Evolutionary conservation across 169 alveolate species (phyloP).

Genomic region (Blepharisma undulans): DNA sequence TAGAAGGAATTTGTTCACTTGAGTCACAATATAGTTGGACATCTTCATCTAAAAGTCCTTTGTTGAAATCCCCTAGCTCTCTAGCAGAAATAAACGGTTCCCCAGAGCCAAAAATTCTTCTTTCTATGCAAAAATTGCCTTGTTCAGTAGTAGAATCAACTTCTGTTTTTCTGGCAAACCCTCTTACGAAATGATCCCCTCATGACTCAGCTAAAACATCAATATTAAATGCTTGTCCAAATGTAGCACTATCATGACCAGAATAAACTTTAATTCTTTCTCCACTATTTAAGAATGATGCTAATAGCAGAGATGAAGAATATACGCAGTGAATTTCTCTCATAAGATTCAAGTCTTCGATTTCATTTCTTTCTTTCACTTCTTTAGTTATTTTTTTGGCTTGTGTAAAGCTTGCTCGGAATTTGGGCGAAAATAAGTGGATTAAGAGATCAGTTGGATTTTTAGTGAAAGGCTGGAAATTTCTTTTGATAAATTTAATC

Average conservation of each 20-base stretch:
- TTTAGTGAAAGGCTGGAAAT: not conserved
- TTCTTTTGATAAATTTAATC: not conserved
- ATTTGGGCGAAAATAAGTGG: not conserved
- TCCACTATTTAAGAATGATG: not conserved
- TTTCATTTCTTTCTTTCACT: not conserved
- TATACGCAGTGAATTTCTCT: not conserved
- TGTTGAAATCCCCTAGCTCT: not conserved
- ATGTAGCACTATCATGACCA: not conserved
- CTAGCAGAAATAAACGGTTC: not conserved
- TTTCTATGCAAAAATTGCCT: not conserved
- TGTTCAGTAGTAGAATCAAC: not conserved
- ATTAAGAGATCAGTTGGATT: not conserved
- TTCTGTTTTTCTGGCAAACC: not conserved
- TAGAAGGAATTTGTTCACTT: conserved; percentile 7
- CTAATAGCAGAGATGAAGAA: not conserved
- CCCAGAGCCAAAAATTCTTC: not conserved
- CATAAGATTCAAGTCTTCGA: not conserved
- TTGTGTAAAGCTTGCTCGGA: not conserved
- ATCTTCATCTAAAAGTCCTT: not conserved
- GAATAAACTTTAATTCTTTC: not conserved
- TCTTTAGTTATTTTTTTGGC: not conserved
- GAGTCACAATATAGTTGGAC: not conserved
- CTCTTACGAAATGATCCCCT: not conserved
- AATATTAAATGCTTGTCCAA: not conserved
- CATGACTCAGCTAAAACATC: not conserved